These are phyloP conservation scores for Mayamaea pseudoterrestris DNA, from an alignment of 108 stramenopile species.

Conservation along the genomic window DNA sequence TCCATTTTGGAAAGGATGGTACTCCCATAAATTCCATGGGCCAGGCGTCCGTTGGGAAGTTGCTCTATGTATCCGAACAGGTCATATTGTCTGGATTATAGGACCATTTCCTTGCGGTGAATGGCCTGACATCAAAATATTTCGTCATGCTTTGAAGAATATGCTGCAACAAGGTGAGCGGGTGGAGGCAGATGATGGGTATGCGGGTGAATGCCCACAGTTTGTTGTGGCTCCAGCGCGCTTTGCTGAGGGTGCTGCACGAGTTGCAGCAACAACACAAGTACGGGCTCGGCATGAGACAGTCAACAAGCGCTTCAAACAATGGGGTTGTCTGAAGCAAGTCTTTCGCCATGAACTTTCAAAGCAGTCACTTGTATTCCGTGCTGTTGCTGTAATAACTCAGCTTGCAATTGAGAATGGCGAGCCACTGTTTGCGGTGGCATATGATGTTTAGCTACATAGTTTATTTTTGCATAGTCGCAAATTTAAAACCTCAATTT, in stretches of 20 bases:
- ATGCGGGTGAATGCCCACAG: slow-evolving; percentile 6
- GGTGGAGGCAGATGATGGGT: slow-evolving; percentile 19
- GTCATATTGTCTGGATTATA: slow-evolving; percentile 15
- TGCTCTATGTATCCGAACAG: slow-evolving; percentile 9
- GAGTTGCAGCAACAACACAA: not conserved
- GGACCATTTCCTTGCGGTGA: slow-evolving; percentile 21
- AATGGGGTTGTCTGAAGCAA: slow-evolving; percentile 2
- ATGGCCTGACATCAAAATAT: slow-evolving; percentile 23
- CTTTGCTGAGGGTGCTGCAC: not conserved
- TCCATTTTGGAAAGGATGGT: no score
- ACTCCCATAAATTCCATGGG: slow-evolving; percentile 13
- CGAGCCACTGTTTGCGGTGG: no score
- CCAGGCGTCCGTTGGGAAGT: slow-evolving; percentile 17
- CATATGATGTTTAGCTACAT: no score
- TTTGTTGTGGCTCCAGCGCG: slow-evolving; percentile 6
- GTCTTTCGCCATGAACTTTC: slow-evolving; percentile 6
- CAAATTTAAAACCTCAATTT: no score
- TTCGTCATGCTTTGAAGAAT: slow-evolving; percentile 1
- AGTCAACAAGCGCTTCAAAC: slow-evolving; percentile 21
- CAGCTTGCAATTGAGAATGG: no score
- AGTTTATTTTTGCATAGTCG: no score
- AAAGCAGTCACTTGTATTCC: no score
- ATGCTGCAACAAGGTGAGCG: slow-evolving; percentile 7
- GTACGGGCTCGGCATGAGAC: slow-evolving; percentile 16
- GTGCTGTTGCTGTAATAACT: no score